Evolutionary conservation across 768 basidiomycete species (phyloP), one percentile per base, ranked within the genome.

Genomic region (Chalciporus pseudorubinellus): DNA sequence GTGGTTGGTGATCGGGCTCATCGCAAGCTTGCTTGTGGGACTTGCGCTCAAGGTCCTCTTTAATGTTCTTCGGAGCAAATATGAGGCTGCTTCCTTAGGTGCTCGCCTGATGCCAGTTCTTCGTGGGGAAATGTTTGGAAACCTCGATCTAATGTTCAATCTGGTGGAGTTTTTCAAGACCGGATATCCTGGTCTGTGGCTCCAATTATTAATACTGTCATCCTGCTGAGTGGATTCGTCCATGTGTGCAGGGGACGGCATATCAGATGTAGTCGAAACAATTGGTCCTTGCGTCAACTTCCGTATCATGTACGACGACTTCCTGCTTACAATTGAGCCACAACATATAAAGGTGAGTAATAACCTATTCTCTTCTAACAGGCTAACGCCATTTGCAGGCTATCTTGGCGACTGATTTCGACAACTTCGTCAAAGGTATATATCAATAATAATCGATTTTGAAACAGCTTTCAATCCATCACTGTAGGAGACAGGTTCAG

Each of bases 361-460:
- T 1, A 20, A 12, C 9, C 9, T 11, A 29, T 14, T 20, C 3
- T 8, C 4, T 18, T 36, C 12, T 0, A 6, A 16, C 18, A 3
- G 6, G 6, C 42, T 40, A 2, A 14, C 50, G 51, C 33, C 39
- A 11, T 12, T n/a, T 33, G 22, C 39, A 69, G 62, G 59, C 73
- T 3, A 79, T 83, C 16, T 65, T 85, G 3, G 73, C 81, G 0
- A 80, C 80, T 0, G 77, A 84, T 51, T 84, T 85, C 51, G 68
- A 72, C 10, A 83, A 79, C 58, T 84, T 78, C 51, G 75, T 76
- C 36, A 85, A 84, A 72, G 82, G 83, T 78, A 51, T 6, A 19
- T 13, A 46, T 41, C 16, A 6, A 6, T 26, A 16, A 31, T 22
- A 14, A 0, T 31, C 10, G 4, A 13, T 13, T n/a, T 36, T 39